Evolutionary conservation across 768 basidiomycete genomes (phyloP), one percentile per base, ranked within the genome.

Genomic region (Hemileccinum rubropunctum): DNA sequence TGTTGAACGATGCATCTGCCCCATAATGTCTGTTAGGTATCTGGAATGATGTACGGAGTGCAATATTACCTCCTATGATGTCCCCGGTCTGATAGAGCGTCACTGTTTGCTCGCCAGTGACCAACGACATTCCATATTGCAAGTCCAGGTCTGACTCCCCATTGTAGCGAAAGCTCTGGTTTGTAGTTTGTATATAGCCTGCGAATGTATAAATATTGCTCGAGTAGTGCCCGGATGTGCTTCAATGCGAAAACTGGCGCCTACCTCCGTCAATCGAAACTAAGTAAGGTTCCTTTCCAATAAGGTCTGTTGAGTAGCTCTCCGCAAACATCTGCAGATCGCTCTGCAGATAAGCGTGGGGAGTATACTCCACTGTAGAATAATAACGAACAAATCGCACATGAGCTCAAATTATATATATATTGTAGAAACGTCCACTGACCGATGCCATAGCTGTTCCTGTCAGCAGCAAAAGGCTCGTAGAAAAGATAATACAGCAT

Each of bases 221-320:
- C 20, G 42, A 23, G 23, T 12, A 30, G 37, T 48, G 4, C 26
- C 33, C n/a, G 14, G 28, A 33, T n/a, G n/a, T 32, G 21, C 10
- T 7, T 42, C 12, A n/a, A 20, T 47, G 30, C 21, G 8, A 15
- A 42, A 23, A 17, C 13, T 14, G 15, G 12, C 6, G 4, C 51
- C 40, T 52, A 70, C 69, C 71, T 20, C 71, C 69, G 34, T 71
- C 70, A 14, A 73, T 69, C 23, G 67, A 64, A 18, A 63, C 57
- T 42, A 71, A 23, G 17, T 45, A 49, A 4, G 72, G 72, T 10
- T 52, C 20, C 42, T 55, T 58, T 20, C 60, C 67, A 26, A 52
- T 28, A 7, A 62, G 58, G 14, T 53, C 58, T 2, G 32, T 47
- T 26, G 37, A 64, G 42, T 38, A 55, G 41, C 50, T 58, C 39